Percentiles rank a stretch among this genome's conserved stretches.
Evolutionary conservation across 108 stramenopile species (phyloP).

Genomic region (Skeletonema tropicum): DNA sequence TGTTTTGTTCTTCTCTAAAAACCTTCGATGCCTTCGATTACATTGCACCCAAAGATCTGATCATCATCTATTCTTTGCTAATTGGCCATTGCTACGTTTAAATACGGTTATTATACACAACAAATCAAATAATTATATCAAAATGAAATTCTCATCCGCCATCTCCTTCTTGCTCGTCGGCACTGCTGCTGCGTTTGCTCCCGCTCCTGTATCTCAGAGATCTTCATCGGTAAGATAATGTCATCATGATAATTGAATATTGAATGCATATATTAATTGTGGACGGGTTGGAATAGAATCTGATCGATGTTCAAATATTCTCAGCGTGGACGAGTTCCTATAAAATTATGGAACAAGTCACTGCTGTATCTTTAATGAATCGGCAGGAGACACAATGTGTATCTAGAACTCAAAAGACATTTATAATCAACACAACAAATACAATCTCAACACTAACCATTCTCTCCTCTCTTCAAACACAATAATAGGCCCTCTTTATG

Average conservation of each 20-base stretch:
- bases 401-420: not conserved
- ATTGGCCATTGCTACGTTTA: conserved; percentile 3
- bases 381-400: not conserved
- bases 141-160: conserved; percentile 72
- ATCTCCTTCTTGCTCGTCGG: conserved; percentile 51
- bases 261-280: not conserved
- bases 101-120: conserved; percentile 12
- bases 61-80: not conserved
- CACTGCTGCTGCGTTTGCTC: conserved; percentile 67
- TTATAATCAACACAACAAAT: not conserved
- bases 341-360: not conserved
- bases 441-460: conserved; percentile 9
- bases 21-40: not conserved
- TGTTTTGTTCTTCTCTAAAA: conserved; percentile 1
- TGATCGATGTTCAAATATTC: not conserved
- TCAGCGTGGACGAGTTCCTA: not conserved
- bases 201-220: conserved; percentile 38
- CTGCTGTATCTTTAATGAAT: not conserved
- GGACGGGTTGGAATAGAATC: not conserved
- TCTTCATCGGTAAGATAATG: conserved; percentile 32
- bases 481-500: conserved; percentile 74
- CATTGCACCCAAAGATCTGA: not conserved
- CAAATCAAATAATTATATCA: conserved; percentile 22
- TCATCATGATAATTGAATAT: not conserved
- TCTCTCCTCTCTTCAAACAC: not conserved